Evolutionary conservation across 371 early-diverging fungal genomes (phyloP).

Genomic region (Umbelopsis sp.): DNA sequence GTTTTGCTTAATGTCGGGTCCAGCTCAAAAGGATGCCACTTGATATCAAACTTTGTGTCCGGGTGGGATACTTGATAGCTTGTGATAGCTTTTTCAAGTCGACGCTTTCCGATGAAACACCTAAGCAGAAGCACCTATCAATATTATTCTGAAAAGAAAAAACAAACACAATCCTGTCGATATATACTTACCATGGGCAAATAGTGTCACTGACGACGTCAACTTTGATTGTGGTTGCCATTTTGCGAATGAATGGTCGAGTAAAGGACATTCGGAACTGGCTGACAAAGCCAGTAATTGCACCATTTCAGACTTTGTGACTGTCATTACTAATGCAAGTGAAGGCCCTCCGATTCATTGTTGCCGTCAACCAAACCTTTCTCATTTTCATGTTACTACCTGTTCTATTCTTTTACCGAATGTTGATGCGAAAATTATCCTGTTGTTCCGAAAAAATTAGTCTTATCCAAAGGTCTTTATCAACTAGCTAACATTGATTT

Average conservation of each 20-base stretch:
- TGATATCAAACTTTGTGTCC: slow-evolving; percentile 52
- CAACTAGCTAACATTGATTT: too few relatives aligned
- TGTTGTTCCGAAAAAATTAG: too few relatives aligned
- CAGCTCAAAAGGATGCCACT: slow-evolving; percentile 71
- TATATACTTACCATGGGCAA: slow-evolving; percentile 56
- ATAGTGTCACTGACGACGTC: slow-evolving; percentile 60
- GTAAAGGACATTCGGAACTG: neutral
- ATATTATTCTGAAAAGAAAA: neutral
- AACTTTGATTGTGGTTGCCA: slow-evolving; percentile 42
- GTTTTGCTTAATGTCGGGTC: slow-evolving; percentile 49
- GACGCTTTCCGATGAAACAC: slow-evolving; percentile 73
- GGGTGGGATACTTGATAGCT: slow-evolving; percentile 50
- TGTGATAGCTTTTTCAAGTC: slow-evolving; percentile 65
- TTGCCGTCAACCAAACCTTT: too few relatives aligned
- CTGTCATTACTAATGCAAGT: too few relatives aligned
- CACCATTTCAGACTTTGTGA: too few relatives aligned
- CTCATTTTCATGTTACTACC: too few relatives aligned
- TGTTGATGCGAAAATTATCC: too few relatives aligned
- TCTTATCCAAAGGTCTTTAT: too few relatives aligned
- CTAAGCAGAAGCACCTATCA: slow-evolving; percentile 23
- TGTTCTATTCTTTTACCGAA: too few relatives aligned
- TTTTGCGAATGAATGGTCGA: slow-evolving; percentile 27
- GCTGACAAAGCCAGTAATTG: neutral
- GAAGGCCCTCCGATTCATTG: too few relatives aligned
- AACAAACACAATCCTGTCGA: neutral